phyloP scores from a whole-genome alignment of 805 yeast species.

The Candida vartiovaarae region DNA sequence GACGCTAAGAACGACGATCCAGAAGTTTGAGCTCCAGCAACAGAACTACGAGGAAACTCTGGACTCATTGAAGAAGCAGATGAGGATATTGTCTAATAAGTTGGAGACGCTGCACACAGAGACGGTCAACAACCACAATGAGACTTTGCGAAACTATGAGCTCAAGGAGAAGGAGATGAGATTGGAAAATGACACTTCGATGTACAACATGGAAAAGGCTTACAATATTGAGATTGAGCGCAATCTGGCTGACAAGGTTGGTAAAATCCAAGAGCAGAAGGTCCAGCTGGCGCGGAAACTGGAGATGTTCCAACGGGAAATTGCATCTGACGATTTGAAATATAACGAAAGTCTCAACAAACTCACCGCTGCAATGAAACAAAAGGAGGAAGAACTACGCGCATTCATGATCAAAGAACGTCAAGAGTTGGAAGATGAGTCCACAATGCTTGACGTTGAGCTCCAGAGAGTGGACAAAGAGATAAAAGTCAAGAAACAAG shows the following conservation, averaged over 20 bases:
- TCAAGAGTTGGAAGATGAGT: constrained; percentile 4
- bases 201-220: constrained; percentile 27
- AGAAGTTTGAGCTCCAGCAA: constrained; percentile 31
- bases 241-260: constrained; percentile 29
- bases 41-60: constrained; percentile 25
- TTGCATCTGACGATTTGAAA: constrained; percentile 16
- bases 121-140: constrained; percentile 21
- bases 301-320: constrained; percentile 23
- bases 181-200: constrained; percentile 31
- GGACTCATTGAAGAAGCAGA: constrained; percentile 10
- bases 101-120: constrained; percentile 23
- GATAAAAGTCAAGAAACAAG: constrained; percentile 8
- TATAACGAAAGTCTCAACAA: constrained; percentile 14
- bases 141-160: constrained; percentile 22
- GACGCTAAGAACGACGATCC: constrained; percentile 31
- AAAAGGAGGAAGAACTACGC: constrained; percentile 20
- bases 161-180: constrained; percentile 27
- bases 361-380: constrained; percentile 18
- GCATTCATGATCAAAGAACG: constrained; percentile 20
- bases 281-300: constrained; percentile 23
- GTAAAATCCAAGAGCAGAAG: constrained; percentile 26
- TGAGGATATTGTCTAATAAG: constrained; percentile 27
- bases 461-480: constrained; percentile 2
- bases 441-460: constrained; percentile 1
- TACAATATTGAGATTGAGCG: constrained; percentile 32